Evolutionary conservation across 306 rosid genomes (phyloP), one percentile per base, ranked within the genome.

Genomic region (Cucumis melo): DNA sequence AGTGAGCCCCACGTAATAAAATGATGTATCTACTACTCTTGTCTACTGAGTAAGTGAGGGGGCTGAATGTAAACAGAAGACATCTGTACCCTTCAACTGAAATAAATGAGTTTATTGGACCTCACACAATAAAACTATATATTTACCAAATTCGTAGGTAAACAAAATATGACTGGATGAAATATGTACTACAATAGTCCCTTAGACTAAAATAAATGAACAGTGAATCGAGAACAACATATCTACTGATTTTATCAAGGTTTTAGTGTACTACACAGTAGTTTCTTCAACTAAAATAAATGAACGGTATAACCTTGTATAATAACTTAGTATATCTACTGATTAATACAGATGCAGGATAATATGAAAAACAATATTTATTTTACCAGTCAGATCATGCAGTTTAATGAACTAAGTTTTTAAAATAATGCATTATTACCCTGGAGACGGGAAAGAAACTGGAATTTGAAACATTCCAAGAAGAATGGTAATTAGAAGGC

Each of bases 401-500:
- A 27, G 9, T 27, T 27, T 27, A 32, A 16, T 29, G 8, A 29
- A 61, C 67, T 32, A 16, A 17, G 48, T 16, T 17, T 34, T 9
- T 3, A 3, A 36, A 39, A 39, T 66, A 32, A 1, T 39, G 51
- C 10, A 79, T 85, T 81, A 90, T 85, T 82, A 90, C 98, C 93
- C 82, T 74, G 41, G 58, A 78, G 68, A 78, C 42, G 80, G 90
- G 87, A 85, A 87, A 80, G 88, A 85, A 84, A 72, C 72, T 59
- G 75, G 46, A 46, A 46, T 27, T 62, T 29, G 57, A 51, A 78
- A 74, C 82, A 51, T 75, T 86, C 89, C 85, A 84, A 60, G 62
- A 51, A 38, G 88, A 78, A 86, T 87, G 89, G 72, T 84, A 78
- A 83, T 82, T 84, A 36, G 90, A 60, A 70, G 88, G 73, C 36